phyloP scores from a whole-genome alignment of 345 rosid species.

The Crucihimalaya himalaica region DNA sequence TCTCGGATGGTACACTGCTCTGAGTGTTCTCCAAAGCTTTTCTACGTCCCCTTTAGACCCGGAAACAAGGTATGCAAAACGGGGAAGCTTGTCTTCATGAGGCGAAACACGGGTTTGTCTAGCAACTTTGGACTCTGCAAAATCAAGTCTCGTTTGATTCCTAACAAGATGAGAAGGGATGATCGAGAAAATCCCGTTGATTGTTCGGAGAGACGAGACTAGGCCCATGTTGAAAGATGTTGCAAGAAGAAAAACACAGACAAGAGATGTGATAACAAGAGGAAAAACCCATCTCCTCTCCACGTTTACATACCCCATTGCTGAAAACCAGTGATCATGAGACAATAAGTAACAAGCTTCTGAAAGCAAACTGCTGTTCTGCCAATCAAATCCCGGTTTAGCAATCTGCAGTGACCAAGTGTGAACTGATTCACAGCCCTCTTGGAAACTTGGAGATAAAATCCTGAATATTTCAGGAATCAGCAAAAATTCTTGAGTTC shows the following conservation, averaged over 20 bases:
- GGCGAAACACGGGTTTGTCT: slow-evolving; percentile 39
- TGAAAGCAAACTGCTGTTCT: background rate
- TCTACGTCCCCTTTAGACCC: slow-evolving; percentile 95
- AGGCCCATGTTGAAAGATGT: slow-evolving; percentile 91
- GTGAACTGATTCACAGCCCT: slow-evolving; percentile 5
- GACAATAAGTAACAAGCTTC: slow-evolving; percentile 26
- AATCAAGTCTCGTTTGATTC: slow-evolving; percentile 56
- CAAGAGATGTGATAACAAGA: slow-evolving; percentile 76
- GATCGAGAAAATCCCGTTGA: slow-evolving; percentile 69
- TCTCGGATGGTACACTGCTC: slow-evolving; percentile 85
- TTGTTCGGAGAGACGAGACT: slow-evolving; percentile 61
- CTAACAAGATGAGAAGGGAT: slow-evolving; percentile 52
- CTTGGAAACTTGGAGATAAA: background rate
- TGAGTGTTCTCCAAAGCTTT: slow-evolving; percentile 96
- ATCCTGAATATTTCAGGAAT: slow-evolving; percentile 13
- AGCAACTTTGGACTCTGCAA: slow-evolving; percentile 62
- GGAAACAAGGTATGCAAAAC: slow-evolving; percentile 91
- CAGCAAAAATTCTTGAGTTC: slow-evolving; percentile 21
- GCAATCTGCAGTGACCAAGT: background rate
- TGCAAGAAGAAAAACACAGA: slow-evolving; percentile 75
- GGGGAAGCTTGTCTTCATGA: slow-evolving; percentile 53
- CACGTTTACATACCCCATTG: slow-evolving; percentile 72
- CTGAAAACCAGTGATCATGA: slow-evolving; percentile 34
- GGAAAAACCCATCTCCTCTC: slow-evolving; percentile 99
- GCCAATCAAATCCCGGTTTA: background rate